A percentile compares a stretch with the other conserved stretches of the same genome.
These are phyloP conservation scores for Diaporthe longicolla DNA, from an alignment of 2,329 filamentous ascomycete species.

Conservation along the genomic window DNA sequence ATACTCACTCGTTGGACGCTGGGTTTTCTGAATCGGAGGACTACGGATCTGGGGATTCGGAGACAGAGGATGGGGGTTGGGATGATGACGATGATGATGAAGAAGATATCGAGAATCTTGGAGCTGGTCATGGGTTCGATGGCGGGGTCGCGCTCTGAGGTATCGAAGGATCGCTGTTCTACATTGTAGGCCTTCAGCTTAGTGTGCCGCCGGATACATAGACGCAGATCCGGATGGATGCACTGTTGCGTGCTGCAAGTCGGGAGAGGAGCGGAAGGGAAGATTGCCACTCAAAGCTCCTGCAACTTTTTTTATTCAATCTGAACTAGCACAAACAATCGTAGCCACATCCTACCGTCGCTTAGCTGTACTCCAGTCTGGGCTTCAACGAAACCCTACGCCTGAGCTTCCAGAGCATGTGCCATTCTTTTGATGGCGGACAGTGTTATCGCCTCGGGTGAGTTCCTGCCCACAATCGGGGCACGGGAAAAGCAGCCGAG, in stretches of 20 bases:
- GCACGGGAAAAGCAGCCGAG: neutral
- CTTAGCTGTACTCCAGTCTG: neutral
- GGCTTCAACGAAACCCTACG: neutral
- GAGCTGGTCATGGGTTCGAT: neutral
- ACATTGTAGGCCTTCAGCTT: neutral
- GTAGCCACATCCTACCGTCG: too few species aligned
- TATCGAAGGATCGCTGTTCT: neutral
- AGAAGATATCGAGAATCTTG: neutral
- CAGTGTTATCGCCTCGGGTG: neutral
- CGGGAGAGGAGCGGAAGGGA: neutral
- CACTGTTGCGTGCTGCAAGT: neutral
- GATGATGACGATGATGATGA: neutral
- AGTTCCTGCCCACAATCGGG: neutral
- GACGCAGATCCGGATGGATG: neutral
- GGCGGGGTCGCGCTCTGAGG: neutral
- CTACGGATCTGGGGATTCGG: neutral
- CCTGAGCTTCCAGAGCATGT: neutral
- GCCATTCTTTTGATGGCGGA: neutral
- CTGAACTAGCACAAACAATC: neutral
- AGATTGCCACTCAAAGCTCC: neutral
- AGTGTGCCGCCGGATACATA: neutral
- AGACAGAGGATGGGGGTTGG: neutral
- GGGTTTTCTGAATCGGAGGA: neutral
- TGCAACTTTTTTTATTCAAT: neutral
- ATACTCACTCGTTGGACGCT: neutral